Evolutionary conservation across 208 protist species (phyloP), one percentile per base, ranked within the genome.

Genomic region (Leptomonas seymouri): DNA sequence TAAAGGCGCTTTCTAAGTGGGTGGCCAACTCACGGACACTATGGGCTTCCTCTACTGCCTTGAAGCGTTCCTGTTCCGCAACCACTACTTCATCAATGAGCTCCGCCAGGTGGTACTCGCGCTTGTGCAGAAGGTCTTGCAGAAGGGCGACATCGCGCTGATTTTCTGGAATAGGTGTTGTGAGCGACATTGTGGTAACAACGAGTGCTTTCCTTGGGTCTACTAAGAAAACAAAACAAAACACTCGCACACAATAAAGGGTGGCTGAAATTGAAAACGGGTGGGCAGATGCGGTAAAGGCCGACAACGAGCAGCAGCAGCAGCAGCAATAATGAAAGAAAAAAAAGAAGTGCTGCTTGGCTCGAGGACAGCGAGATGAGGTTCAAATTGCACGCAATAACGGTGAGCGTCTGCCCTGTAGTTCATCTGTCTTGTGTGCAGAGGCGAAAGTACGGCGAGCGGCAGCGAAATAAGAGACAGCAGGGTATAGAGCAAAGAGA

Each of bases 11-110:
- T 49, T 92, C 83, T 6, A 91, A 70, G 50, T 78, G 57, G n/a
- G 48, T 74, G 27, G 60, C 56, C 16, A 74, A 70, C 51, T 77
- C 71, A 1, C 66, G 71, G 36, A 81, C 69, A 12, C 44, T 30
- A 15, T 57, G 46, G 2, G 54, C 65, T 44, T 59, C 73, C 56
- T 67, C 49, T 46, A 73, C 53, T 11, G 87, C 69, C 60, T 84
- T 74, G n/a, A 80, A 81, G 49, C 68, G 73, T 31, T 77, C 65
- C 16, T 81, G 63, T 44, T 88, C 80, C 2, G 84, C 85, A 60
- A 84, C 83, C 34, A 90, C 77, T 11, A 93, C 82, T 42, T 93
- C 87, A 55, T 93, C 85, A 67, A 93, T 90, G 25, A 93, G 80
- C 62, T 93, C 85, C 1, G 87, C 85, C 0, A 93, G 78, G 48